phyloP scores from a whole-genome alignment of 495 filamentous ascomycete species.

The Pseudotulostoma volvatum region DNA sequence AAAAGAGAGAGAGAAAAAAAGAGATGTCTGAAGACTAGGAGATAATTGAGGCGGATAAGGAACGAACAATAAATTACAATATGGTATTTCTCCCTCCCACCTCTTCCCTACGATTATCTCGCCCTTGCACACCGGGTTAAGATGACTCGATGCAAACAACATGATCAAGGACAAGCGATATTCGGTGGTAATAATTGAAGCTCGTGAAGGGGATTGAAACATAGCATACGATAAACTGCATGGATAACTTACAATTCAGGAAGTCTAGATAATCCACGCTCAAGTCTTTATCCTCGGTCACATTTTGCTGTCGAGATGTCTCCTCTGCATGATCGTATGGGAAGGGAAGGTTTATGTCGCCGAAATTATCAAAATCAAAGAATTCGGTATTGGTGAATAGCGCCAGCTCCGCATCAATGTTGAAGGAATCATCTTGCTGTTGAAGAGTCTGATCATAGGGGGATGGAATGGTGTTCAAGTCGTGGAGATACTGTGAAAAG shows the following conservation, averaged over 20 bases:
- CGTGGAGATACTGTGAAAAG: constrained; percentile 74
- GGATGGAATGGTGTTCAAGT: constrained; percentile 63
- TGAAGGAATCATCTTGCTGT: constrained; percentile 38
- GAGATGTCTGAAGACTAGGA: constrained; percentile 3
- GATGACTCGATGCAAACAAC: too few relatives aligned
- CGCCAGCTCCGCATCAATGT: constrained; percentile 58
- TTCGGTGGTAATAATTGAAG: too few relatives aligned
- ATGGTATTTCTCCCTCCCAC: too few relatives aligned
- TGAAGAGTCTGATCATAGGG: constrained; percentile 46
- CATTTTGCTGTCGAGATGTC: constrained; percentile 12
- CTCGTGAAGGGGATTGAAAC: too few relatives aligned
- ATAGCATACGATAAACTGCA: too few relatives aligned
- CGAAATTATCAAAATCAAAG: constrained; percentile 66
- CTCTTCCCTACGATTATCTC: too few relatives aligned
- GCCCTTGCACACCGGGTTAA: too few relatives aligned
- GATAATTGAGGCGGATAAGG: constrained; percentile 1
- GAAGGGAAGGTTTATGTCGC: constrained; percentile 23
- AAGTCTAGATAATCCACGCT: constrained; percentile 32
- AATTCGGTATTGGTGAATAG: constrained; percentile 91
- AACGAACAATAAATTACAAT: constrained; percentile 1
- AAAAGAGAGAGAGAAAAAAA: constrained; percentile 1
- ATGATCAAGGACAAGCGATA: too few relatives aligned
- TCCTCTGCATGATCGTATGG: constrained; percentile 21
- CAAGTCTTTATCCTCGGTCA: constrained; percentile 10
- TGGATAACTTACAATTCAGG: constrained; percentile 25